Evolutionary conservation across 257 asterid genomes (phyloP).

Genomic region (Primulina huaijiensis): DNA sequence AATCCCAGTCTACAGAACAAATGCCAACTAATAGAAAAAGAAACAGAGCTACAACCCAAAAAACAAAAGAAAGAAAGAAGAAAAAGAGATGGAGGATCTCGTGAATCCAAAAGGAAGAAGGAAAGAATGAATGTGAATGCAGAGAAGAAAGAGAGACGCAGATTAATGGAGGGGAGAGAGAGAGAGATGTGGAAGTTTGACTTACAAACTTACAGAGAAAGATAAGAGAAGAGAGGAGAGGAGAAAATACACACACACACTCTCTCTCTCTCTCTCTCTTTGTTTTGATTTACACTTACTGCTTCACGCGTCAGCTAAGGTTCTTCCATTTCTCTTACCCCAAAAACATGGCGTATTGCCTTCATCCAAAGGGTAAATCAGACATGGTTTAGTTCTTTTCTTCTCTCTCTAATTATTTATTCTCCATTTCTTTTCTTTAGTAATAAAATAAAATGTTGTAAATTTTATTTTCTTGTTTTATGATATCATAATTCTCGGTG

Average conservation of each 20-base stretch:
- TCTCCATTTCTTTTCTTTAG: not conserved
- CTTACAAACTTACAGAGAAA: conserved; percentile 37
- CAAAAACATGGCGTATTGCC: not conserved
- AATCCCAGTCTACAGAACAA: conserved; percentile 15
- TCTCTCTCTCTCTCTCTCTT: not conserved
- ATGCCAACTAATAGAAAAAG: conserved; percentile 26
- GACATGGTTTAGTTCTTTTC: not conserved
- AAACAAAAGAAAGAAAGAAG: conserved; percentile 14
- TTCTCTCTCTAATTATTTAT: not conserved
- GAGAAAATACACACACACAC: not conserved
- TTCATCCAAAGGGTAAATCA: not conserved
- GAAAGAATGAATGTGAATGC: conserved; percentile 48
- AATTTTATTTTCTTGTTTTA: no score
- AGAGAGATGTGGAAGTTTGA: conserved; percentile 20
- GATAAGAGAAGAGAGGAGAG: conserved; percentile 25
- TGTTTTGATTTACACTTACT: not conserved
- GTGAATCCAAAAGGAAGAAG: conserved; percentile 45
- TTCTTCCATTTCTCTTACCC: not conserved
- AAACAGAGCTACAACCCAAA: conserved; percentile 4
- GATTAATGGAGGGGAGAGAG: conserved; percentile 25
- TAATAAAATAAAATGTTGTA: no score
- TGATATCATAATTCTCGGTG: no score
- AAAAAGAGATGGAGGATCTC: conserved; percentile 48
- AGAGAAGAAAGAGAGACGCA: not conserved
- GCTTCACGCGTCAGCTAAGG: not conserved